Conservation (phyloP, 768 basidiomycete genomes). For the Collybia sordida region DNA sequence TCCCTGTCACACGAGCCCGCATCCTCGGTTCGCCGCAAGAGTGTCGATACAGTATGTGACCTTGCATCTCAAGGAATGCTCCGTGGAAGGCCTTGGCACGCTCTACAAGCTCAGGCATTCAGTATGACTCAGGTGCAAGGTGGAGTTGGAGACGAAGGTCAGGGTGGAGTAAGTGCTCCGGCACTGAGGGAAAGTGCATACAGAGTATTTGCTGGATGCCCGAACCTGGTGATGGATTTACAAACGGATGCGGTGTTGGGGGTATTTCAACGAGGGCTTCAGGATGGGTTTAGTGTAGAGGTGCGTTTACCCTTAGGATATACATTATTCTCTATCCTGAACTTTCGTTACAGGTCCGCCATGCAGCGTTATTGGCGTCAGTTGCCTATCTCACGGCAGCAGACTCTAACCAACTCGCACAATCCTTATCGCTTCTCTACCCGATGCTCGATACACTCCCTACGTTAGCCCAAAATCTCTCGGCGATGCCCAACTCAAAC, state of each 20-base stretch:
- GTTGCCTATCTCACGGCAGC: conserved; percentile 67
- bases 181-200: conserved; percentile 62
- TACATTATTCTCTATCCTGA: neutral
- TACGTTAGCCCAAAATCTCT: conserved; percentile 40
- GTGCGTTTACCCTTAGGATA: conserved; percentile 26
- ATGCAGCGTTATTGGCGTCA: conserved; percentile 68
- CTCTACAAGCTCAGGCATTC: conserved; percentile 71
- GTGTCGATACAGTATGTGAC: conserved; percentile 75
- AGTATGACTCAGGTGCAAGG: conserved; percentile 50
- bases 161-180: neutral
- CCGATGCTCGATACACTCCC: conserved; percentile 79
- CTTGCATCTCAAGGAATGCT: conserved; percentile 73
- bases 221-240: conserved; percentile 76
- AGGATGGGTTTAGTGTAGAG: conserved; percentile 65
- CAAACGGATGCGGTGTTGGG: conserved; percentile 67
- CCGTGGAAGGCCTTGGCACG: conserved; percentile 80
- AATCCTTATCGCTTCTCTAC: conserved; percentile 58
- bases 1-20: conserved; percentile 63
- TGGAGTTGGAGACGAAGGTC: conserved; percentile 16
- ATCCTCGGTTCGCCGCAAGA: conserved; percentile 61
- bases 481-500: conserved; percentile 23
- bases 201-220: conserved; percentile 69
- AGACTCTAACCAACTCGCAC: conserved; percentile 60
- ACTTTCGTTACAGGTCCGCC: conserved; percentile 52
- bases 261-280: conserved; percentile 66